These are phyloP conservation scores for Neopestalotiopsis clavispora DNA, from an alignment of 2,329 filamentous ascomycete genomes.

Conservation along the genomic window DNA sequence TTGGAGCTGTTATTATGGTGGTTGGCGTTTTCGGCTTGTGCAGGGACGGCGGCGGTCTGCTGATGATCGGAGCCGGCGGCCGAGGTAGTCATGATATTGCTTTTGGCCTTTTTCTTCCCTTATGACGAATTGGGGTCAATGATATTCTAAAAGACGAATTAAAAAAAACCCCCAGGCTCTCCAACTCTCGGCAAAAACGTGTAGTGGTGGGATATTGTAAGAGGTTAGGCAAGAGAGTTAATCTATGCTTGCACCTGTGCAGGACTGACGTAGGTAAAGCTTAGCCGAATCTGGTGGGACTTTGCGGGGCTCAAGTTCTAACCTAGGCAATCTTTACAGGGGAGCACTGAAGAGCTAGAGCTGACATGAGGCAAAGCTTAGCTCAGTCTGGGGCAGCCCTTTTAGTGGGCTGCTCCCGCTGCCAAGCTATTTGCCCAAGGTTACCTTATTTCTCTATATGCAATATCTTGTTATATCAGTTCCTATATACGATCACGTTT, in stretches of 20 bases:
- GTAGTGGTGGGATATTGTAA: not conserved
- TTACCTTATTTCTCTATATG: too few species aligned
- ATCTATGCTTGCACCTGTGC: not conserved
- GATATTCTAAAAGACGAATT: not conserved
- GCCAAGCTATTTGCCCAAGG: not conserved
- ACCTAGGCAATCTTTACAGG: not conserved
- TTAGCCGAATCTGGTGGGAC: not conserved
- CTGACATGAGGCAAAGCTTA: not conserved
- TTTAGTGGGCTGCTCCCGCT: not conserved
- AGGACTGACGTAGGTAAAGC: not conserved
- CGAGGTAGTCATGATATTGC: slow-evolving; percentile 9
- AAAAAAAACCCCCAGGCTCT: not conserved
- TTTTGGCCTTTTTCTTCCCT: not conserved
- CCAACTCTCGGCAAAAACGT: not conserved
- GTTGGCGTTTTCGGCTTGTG: not conserved
- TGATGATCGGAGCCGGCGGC: not conserved
- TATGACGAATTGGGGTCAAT: not conserved
- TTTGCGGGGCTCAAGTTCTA: not conserved
- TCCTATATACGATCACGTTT: too few species aligned
- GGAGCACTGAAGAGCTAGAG: not conserved
- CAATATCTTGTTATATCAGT: too few species aligned
- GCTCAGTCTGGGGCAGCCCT: not conserved
- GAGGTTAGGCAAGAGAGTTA: not conserved
- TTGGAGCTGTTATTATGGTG: not conserved
- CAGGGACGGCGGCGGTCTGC: not conserved